These are phyloP conservation scores for Piloderma croceum DNA, from an alignment of 768 basidiomycete genomes.

Conservation along the genomic window DNA sequence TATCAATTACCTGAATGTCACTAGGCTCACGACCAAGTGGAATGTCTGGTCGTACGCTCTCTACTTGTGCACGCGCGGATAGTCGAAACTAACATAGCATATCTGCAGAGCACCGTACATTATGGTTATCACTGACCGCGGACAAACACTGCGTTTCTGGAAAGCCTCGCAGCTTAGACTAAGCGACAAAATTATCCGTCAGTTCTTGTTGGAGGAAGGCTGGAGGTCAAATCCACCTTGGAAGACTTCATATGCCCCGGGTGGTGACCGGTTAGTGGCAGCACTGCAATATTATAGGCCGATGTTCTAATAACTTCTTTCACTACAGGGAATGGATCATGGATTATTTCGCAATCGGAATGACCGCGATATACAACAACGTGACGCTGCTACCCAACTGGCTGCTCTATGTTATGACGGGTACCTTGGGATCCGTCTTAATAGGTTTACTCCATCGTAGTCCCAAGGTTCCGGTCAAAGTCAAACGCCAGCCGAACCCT, in stretches of 20 bases:
- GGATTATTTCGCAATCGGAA: conserved; percentile 46
- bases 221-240: conserved; percentile 66
- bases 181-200: conserved; percentile 51
- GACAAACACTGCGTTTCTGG: conserved; percentile 79
- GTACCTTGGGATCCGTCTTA: conserved; percentile 58
- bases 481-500: conserved; percentile 4
- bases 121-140: conserved; percentile 65
- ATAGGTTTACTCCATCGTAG: conserved; percentile 58
- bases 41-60: conserved; percentile 66
- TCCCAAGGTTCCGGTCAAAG: conserved; percentile 1
- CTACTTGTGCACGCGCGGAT: no score
- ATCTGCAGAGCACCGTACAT: conserved; percentile 65
- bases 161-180: conserved; percentile 57
- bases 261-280: conserved; percentile 57
- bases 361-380: conserved; percentile 49
- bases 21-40: conserved; percentile 81
- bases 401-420: conserved; percentile 62
- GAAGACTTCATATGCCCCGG: conserved; percentile 65
- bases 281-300: not conserved
- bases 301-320: conserved; percentile 3
- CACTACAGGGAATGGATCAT: conserved; percentile 58
- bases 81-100: conserved; percentile 1
- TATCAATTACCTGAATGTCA: conserved; percentile 85
- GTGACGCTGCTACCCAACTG: conserved; percentile 60
- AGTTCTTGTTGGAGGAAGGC: conserved; percentile 58